Evolutionary conservation across 129 eudicot genomes (phyloP).

Genomic region (Saussurea involucrata): DNA sequence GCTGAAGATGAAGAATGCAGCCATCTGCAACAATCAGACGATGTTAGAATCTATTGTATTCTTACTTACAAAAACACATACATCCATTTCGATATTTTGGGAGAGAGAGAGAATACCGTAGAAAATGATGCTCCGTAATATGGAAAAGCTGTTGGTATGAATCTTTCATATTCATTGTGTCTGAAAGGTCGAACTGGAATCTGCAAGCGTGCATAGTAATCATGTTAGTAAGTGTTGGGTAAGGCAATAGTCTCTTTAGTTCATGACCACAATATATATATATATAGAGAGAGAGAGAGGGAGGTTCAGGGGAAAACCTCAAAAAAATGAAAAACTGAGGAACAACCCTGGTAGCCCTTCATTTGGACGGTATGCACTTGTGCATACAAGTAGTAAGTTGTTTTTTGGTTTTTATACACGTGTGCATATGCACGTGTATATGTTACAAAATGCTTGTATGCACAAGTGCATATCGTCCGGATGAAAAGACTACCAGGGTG

Average conservation of each 20-base stretch:
- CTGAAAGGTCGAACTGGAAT: slow-evolving; percentile 85
- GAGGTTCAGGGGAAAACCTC: too few relatives aligned
- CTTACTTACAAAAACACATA: neutral
- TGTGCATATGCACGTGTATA: too few relatives aligned
- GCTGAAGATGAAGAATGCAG: slow-evolving; percentile 70
- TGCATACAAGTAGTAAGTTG: too few relatives aligned
- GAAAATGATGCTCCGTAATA: slow-evolving; percentile 84
- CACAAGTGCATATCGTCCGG: too few relatives aligned
- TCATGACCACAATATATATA: neutral
- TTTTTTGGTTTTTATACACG: too few relatives aligned
- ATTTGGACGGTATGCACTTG: too few relatives aligned
- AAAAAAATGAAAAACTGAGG: too few relatives aligned
- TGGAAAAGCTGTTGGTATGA: slow-evolving; percentile 73
- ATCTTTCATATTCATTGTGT: slow-evolving; percentile 87
- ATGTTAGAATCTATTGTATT: neutral
- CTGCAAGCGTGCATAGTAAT: slow-evolving; percentile 29
- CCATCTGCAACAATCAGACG: slow-evolving; percentile 54
- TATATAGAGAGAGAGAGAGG: too few relatives aligned
- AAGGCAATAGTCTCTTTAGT: neutral
- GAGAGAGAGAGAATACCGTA: slow-evolving; percentile 36
- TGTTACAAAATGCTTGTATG: too few relatives aligned
- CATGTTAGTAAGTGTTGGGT: neutral
- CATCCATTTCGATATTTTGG: neutral
- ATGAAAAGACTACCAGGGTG: too few relatives aligned
- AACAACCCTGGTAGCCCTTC: too few relatives aligned